Evolutionary conservation across 2,329 filamentous ascomycete genomes (phyloP).

Genomic region (Pyricularia grisea): DNA sequence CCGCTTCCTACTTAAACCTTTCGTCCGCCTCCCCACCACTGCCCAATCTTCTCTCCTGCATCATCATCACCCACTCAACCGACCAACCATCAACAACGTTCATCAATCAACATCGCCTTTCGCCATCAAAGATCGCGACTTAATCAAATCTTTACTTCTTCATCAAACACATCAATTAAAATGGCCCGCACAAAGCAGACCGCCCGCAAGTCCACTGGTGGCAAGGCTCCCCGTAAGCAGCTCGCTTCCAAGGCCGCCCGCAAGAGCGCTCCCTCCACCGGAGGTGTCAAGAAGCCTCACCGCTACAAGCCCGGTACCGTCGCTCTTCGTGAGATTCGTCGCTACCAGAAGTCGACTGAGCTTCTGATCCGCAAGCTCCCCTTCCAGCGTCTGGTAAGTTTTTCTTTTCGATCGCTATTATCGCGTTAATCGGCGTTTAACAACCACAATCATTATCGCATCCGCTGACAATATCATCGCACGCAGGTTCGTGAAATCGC

Average conservation of each 20-base stretch:
- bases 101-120: conserved; percentile 9
- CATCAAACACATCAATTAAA: conserved; percentile 27
- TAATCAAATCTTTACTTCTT: conserved; percentile 12
- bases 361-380: conserved; percentile 94
- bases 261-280: conserved; percentile 95
- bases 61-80: conserved; percentile 12
- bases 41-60: conserved; percentile 24
- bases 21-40: conserved; percentile 30
- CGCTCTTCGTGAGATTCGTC: conserved; percentile 96
- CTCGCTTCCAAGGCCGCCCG: conserved; percentile 98
- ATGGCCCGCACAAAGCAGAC: conserved; percentile 61
- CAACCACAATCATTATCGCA: not conserved
- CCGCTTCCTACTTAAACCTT: conserved; percentile 25
- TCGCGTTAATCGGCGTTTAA: not conserved
- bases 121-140: not conserved
- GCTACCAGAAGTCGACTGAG: conserved; percentile 96
- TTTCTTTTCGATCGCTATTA: not conserved
- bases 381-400: conserved; percentile 80
- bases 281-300: conserved; percentile 94
- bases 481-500: conserved; percentile 79
- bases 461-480: conserved; percentile 7
- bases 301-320: conserved; percentile 87
- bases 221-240: conserved; percentile 84
- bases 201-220: conserved; percentile 69
- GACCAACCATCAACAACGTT: not conserved